Evolutionary conservation across 345 rosid genomes (phyloP), one percentile per base, ranked within the genome.

Genomic region (Clarkia xantiana): DNA sequence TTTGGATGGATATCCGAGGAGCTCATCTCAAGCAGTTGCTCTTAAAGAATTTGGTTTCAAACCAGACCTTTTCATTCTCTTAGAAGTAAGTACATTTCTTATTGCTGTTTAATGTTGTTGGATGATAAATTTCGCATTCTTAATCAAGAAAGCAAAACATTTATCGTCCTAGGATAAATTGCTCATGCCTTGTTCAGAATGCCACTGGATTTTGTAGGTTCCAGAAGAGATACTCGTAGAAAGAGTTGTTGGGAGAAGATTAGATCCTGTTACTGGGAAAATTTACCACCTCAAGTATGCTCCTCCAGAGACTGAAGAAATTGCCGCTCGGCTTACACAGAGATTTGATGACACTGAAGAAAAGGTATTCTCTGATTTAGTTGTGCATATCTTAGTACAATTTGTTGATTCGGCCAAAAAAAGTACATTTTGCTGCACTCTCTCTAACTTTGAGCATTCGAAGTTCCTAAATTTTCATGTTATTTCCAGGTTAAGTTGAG

Each of bases 261-360:
- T 86, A 64, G 97, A 90, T 73, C 97, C 95, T 60, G 76, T 78
- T 42, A 86, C 97, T 6, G 95, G 95, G 51, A 90, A 72, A 72
- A 90, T 90, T 67, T 90, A 90, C 58, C 97, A 90, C 77, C 56
- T 86, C 71, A 81, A 71, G 71, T 83, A 77, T 71, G 81, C 89
- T 54, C 97, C 94, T 15, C 96, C 96, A 0, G 96, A 86, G 71
- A 81, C 71, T 1, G 76, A 81, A 64, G 95, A 81, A 73, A 77
- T 90, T 11, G 89, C 94, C 47, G 80, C 81, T 18, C 77, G 97
- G 56, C 79, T 86, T 40, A 79, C 93, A 40, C 94, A 83, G 65
- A 80, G 94, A 40, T 86, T 90, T 63, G 97, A 90, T 66, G 96
- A 90, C 67, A 90, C 96, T 0, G 86, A 77, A 71, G 96, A 90